Conservation (phyloP, 495 filamentous ascomycete species). For the Hyaloscypha bicolor region DNA sequence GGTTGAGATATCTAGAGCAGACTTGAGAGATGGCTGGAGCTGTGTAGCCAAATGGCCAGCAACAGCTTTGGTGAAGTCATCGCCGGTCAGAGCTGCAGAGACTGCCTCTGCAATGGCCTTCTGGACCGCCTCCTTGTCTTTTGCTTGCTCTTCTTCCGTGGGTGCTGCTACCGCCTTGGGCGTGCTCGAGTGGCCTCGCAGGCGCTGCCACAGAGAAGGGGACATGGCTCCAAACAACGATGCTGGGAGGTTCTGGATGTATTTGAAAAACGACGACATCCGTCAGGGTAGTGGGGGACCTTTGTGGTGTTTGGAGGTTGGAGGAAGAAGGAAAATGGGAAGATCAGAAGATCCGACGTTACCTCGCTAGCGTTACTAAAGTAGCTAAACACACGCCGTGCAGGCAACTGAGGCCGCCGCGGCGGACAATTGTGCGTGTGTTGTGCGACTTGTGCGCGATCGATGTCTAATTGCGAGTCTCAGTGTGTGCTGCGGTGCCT, state of each 20-base stretch:
- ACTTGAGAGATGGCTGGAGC: slow-evolving; percentile 30
- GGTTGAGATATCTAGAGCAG: slow-evolving; percentile 27
- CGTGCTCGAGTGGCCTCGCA: slow-evolving; percentile 6
- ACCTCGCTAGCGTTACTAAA: slow-evolving; percentile 2
- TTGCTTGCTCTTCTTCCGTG: slow-evolving; percentile 11
- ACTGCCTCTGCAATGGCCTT: slow-evolving; percentile 30
- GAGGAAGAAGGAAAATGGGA: slow-evolving; percentile 13
- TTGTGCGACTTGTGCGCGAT: slow-evolving; percentile 10
- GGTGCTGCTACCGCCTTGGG: slow-evolving; percentile 10
- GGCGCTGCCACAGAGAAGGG: slow-evolving; percentile 20
- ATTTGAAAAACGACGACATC: slow-evolving; percentile 25
- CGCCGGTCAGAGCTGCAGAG: slow-evolving; percentile 28
- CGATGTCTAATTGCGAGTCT: slow-evolving; percentile 18
- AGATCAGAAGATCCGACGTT: slow-evolving; percentile 10
- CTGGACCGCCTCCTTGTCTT: slow-evolving; percentile 27
- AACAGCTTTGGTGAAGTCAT: slow-evolving; percentile 33
- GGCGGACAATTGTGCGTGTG: not conserved
- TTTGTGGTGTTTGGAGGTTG: not conserved
- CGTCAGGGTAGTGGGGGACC: slow-evolving; percentile 1
- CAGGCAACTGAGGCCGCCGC: not conserved
- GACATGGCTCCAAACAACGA: slow-evolving; percentile 28
- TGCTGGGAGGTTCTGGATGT: slow-evolving; percentile 16
- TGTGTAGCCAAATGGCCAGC: slow-evolving; percentile 28
- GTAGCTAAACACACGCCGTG: not conserved
- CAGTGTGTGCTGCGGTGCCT: not conserved